These are phyloP conservation scores for Linanthus parryae DNA, from an alignment of 148 eudicot genomes.

Conservation along the genomic window DNA sequence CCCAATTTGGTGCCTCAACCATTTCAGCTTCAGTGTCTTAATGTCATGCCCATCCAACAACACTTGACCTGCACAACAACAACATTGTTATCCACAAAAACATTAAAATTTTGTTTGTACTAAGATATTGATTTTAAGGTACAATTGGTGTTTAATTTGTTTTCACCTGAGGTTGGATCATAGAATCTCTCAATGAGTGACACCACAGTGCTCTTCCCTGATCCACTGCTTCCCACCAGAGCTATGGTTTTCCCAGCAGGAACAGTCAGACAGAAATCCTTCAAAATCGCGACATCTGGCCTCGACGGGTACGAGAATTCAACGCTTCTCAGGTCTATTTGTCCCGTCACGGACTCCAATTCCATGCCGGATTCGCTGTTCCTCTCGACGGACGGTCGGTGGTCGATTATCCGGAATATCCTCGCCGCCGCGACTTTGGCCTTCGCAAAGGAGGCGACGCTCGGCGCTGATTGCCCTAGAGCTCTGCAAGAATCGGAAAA, in stretches of 20 bases:
- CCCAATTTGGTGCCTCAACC: conserved; percentile 87
- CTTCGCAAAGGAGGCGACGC: conserved; percentile 84
- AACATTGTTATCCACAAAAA: no score
- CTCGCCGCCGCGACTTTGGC: conserved; percentile 82
- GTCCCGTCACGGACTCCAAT: conserved; percentile 56
- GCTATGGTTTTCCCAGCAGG: conserved; percentile 91
- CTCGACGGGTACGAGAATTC: conserved; percentile 79
- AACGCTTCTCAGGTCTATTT: conserved; percentile 54
- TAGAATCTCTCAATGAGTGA: conserved; percentile 88
- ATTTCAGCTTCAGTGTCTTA: conserved; percentile 66
- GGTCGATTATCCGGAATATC: conserved; percentile 72
- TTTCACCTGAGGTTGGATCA: conserved; percentile 81
- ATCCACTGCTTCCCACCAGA: conserved; percentile 89
- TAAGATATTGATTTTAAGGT: no score
- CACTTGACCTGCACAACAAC: conserved; percentile 59
- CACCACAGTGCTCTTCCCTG: conserved; percentile 89
- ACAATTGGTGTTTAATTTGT: no score
- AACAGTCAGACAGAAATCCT: conserved; percentile 44
- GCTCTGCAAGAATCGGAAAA: conserved; percentile 35
- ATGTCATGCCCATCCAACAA: conserved; percentile 78
- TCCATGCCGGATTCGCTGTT: conserved; percentile 54
- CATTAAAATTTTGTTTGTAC: no score
- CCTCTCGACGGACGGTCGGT: conserved; percentile 56
- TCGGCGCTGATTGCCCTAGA: conserved; percentile 80
- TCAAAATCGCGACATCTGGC: conserved; percentile 59